These are phyloP conservation scores for Paramecium pentaurelia DNA, from an alignment of 73 alveolate genomes.

Conservation along the genomic window DNA sequence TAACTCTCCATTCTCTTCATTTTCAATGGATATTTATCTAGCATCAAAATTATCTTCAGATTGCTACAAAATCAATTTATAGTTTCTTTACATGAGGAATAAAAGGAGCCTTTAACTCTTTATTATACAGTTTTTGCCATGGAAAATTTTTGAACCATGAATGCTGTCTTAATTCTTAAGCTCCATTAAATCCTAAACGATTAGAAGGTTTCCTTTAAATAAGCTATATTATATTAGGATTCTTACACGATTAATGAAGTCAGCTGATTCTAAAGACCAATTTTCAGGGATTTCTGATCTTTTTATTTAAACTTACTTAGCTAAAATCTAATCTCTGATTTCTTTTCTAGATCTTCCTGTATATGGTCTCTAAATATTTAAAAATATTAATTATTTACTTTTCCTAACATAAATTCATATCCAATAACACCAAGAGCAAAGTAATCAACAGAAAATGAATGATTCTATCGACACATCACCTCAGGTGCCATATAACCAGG, in stretches of 20 bases:
- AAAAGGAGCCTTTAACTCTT: conserved; percentile 86
- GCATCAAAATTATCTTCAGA: conserved; percentile 66
- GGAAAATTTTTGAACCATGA: conserved; percentile 93
- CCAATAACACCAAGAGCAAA: conserved; percentile 95
- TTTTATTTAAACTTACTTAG: conserved; percentile 69
- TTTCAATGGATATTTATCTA: conserved; percentile 49
- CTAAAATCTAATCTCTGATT: conserved; percentile 86
- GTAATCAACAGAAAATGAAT: conserved; percentile 86
- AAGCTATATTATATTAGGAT: not conserved
- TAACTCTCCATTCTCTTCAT: conserved; percentile 46
- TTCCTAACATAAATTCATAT: conserved; percentile 94
- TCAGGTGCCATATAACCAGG: conserved; percentile 94
- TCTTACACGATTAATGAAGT: too few relatives aligned
- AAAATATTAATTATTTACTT: not conserved
- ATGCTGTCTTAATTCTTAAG: conserved; percentile 91
- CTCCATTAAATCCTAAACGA: conserved; percentile 94
- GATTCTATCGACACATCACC: conserved; percentile 91
- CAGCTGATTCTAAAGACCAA: too few relatives aligned
- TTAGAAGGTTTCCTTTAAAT: conserved; percentile 71
- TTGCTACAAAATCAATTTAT: not conserved
- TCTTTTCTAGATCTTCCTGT: conserved; percentile 89
- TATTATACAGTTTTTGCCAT: conserved; percentile 82
- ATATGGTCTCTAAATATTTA: conserved; percentile 75
- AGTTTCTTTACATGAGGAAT: conserved; percentile 60
- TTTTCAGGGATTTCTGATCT: too few relatives aligned